Conservation (phyloP, 2,329 filamentous ascomycete genomes). For the Aspergillus texensis region DNA sequence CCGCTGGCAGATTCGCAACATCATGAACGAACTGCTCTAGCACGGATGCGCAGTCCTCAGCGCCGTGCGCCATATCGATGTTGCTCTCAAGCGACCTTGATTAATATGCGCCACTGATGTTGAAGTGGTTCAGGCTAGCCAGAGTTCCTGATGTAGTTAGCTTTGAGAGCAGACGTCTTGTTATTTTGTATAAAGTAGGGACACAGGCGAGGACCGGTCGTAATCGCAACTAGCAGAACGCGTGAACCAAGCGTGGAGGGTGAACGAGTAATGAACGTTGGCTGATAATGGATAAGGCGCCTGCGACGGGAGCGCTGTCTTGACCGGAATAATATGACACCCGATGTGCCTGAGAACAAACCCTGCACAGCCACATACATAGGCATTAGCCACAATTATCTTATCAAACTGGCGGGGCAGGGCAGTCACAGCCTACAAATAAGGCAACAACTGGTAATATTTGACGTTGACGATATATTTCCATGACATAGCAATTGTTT, state of each 20-base stretch:
- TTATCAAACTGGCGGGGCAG: constrained; percentile 8
- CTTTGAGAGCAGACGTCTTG: not conserved
- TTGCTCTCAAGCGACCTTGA: not conserved
- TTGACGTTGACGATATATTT: not conserved
- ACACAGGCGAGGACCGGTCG: not conserved
- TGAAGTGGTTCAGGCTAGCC: not conserved
- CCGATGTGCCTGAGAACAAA: not conserved
- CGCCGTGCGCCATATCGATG: constrained; percentile 48
- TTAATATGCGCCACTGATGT: not conserved
- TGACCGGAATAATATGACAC: not conserved
- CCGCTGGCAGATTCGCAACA: constrained; percentile 63
- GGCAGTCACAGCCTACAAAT: not conserved
- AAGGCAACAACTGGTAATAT: not conserved
- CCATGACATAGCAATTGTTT: not conserved
- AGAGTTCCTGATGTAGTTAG: not conserved
- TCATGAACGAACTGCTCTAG: constrained; percentile 69
- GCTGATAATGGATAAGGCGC: constrained; percentile 3
- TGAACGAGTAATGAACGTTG: not conserved
- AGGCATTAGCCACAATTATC: not conserved
- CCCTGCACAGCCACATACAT: not conserved
- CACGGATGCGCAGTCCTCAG: constrained; percentile 65
- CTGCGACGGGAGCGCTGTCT: not conserved
- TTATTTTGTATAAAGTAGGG: not conserved
- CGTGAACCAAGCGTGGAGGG: not conserved
- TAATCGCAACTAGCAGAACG: not conserved